Base-by-base conservation (phyloP, 2,329 filamentous ascomycete species). In the Calonectria honghensis region DNA sequence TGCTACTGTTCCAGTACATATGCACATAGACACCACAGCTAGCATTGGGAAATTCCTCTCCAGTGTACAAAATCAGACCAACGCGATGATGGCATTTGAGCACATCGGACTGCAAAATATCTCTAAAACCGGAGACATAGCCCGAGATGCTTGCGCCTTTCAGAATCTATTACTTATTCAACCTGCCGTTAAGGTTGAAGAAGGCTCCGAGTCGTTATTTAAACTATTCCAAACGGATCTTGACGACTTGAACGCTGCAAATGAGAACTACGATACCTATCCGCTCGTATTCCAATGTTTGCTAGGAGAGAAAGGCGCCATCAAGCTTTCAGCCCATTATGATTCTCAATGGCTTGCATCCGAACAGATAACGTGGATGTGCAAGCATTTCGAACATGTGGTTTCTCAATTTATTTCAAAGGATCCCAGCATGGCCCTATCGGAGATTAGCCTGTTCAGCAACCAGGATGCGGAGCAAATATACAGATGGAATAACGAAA, bases 141-240 rank as follows among this genome's bases (percentile, higher is more conserved):
- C 45, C 10, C 45, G 48, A 10, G 68, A 70, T 11, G 68, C 68
- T 10, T 70, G 68, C 29, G 35, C 51, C 31, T 70, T 70, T 29
- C 31, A 39, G 14, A 70, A 63, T 10, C 48, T 70, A 2, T 45
- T 70, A 7, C n/a, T 70, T 32, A 70, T 70, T 24, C 68, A 70
- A 27, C 68, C 68, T 20, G 39, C 68, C 27, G 48, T 57, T 16
- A 35, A 31, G 2, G 59, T 18, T 18, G n/a, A 72, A 20, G 39
- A 20, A 32, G 57, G 4, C 16, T 32, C 65, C 24, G 35, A 57
- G 6, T 39, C 65, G 24, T 3, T 24, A 13, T 79, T 78, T 20
- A 52, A 59, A 13, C 39, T 80, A 1, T 0, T 29, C 0, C 73
- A 79, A 3, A 65, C 79, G 29, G 72, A 80, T 0, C 16, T 16